A percentile compares a stretch with the other conserved stretches of the same genome.
These are phyloP conservation scores for Aspergillus pseudoterreus DNA, from an alignment of 2,329 filamentous ascomycete species.

Conservation along the genomic window DNA sequence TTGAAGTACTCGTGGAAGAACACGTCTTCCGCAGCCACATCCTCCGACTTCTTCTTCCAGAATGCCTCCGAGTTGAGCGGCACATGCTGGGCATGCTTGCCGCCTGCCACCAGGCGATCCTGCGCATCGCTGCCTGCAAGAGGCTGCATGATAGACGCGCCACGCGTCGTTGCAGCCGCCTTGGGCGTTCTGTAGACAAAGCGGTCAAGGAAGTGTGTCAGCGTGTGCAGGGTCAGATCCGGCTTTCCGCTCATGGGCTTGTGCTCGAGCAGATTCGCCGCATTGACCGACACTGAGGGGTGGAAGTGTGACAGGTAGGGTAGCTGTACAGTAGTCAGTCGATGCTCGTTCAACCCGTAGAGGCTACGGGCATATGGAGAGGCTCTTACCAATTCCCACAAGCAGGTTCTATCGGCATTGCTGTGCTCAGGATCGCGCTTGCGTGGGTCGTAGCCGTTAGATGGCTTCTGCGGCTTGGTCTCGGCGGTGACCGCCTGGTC, in stretches of 20 bases:
- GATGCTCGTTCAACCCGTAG: not conserved
- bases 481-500: constrained; percentile 5
- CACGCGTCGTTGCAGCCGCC: constrained; percentile 60
- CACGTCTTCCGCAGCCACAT: constrained; percentile 85
- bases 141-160: constrained; percentile 95
- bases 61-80: constrained; percentile 84
- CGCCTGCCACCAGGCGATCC: constrained; percentile 58
- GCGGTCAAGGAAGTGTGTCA: constrained; percentile 94
- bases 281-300: constrained; percentile 84
- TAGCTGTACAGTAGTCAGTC: constrained; percentile 31
- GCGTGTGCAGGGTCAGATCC: constrained; percentile 81
- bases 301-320: constrained; percentile 83
- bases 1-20: constrained; percentile 99
- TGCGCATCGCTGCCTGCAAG: constrained; percentile 62
- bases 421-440: constrained; percentile 90
- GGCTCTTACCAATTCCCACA: constrained; percentile 78
- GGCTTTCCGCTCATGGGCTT: constrained; percentile 78
- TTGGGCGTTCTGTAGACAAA: constrained; percentile 98
- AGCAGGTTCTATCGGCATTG: constrained; percentile 85
- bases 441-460: constrained; percentile 69
- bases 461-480: constrained; percentile 27
- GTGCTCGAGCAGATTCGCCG: constrained; percentile 65
- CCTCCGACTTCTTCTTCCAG: constrained; percentile 84
- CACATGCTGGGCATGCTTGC: constrained; percentile 58
- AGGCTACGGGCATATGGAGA: not conserved